Evolutionary conservation across 2,329 filamentous ascomycete species (phyloP).

Genomic region (Fusarium liriodendri): DNA sequence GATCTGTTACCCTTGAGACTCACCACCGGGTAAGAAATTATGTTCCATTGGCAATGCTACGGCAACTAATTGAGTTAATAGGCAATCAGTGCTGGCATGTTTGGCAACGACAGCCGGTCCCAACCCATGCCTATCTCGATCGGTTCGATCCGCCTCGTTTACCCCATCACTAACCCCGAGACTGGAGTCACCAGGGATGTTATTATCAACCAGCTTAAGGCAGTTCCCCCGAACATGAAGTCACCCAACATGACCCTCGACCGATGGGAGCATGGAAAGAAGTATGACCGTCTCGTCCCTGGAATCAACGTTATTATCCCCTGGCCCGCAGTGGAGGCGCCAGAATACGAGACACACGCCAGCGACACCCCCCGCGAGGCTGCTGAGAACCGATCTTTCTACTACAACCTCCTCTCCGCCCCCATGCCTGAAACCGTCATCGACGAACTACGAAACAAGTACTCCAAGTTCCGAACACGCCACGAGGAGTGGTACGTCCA

Average conservation of each 20-base stretch:
- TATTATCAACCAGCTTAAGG: slow-evolving; percentile 78
- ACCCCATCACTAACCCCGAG: slow-evolving; percentile 74
- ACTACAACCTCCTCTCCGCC: slow-evolving; percentile 79
- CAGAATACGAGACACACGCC: slow-evolving; percentile 64
- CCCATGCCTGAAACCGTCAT: slow-evolving; percentile 85
- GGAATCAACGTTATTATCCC: slow-evolving; percentile 80
- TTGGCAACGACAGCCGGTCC: slow-evolving; percentile 46
- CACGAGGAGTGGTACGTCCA: slow-evolving; percentile 81
- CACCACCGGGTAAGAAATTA: slow-evolving; percentile 70
- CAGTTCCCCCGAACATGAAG: slow-evolving; percentile 60
- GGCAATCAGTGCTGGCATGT: slow-evolving; percentile 46
- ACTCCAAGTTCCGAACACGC: slow-evolving; percentile 82
- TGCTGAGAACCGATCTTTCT: slow-evolving; percentile 80
- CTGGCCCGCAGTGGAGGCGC: slow-evolving; percentile 72
- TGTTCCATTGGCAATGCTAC: not conserved
- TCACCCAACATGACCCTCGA: slow-evolving; percentile 55
- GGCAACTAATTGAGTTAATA: slow-evolving; percentile 20
- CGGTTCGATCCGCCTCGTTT: slow-evolving; percentile 82
- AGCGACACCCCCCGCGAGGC: slow-evolving; percentile 81
- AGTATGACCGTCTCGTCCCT: slow-evolving; percentile 70
- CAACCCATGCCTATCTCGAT: slow-evolving; percentile 68
- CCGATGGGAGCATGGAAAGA: slow-evolving; percentile 54
- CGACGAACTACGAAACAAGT: slow-evolving; percentile 87
- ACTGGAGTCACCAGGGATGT: slow-evolving; percentile 77
- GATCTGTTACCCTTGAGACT: slow-evolving; percentile 70